A percentile compares a stretch with the other conserved stretches of the same genome.
phyloP scores from a whole-genome alignment of 768 basidiomycete species.

The Daedalea quercina region DNA sequence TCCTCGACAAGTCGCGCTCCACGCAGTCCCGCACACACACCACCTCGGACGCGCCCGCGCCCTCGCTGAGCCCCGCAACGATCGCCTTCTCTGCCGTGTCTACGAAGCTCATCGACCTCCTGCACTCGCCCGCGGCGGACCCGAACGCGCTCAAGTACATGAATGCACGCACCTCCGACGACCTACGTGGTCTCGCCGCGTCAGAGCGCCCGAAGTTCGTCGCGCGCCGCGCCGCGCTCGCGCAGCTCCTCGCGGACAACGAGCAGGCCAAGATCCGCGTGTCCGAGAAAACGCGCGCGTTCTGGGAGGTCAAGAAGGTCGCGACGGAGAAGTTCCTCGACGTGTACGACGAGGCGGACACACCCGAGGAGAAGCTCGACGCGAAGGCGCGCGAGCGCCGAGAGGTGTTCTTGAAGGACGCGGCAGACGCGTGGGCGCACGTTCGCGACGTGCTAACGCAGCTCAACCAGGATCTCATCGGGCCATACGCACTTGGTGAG shows the following conservation, averaged over 20 bases:
- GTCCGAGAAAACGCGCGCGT: constrained; percentile 52
- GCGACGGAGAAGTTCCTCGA: constrained; percentile 36
- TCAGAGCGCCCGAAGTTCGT: constrained; percentile 35
- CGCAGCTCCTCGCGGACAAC: constrained; percentile 39
- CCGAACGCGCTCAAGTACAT: constrained; percentile 54
- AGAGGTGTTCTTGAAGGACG: constrained; percentile 42
- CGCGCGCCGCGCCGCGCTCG: constrained; percentile 44
- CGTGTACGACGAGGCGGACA: constrained; percentile 41
- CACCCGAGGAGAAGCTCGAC: constrained; percentile 31
- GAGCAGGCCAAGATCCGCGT: constrained; percentile 40
- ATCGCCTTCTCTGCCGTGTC: constrained; percentile 52
- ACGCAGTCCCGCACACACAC: constrained; percentile 60
- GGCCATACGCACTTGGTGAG: constrained; percentile 61
- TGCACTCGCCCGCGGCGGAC: constrained; percentile 58
- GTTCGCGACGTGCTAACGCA: constrained; percentile 39
- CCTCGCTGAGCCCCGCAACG: constrained; percentile 72
- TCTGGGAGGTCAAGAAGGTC: constrained; percentile 54
- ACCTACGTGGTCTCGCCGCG: constrained; percentile 41
- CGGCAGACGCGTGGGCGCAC: constrained; percentile 44
- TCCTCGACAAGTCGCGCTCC: constrained; percentile 80
- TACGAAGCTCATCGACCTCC: constrained; percentile 41
- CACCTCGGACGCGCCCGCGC: constrained; percentile 67
- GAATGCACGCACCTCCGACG: constrained; percentile 45
- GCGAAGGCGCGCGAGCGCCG: constrained; percentile 33
- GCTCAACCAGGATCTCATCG: constrained; percentile 52